These are phyloP conservation scores for Plantago major DNA, from an alignment of 257 asterid genomes.

Conservation along the genomic window DNA sequence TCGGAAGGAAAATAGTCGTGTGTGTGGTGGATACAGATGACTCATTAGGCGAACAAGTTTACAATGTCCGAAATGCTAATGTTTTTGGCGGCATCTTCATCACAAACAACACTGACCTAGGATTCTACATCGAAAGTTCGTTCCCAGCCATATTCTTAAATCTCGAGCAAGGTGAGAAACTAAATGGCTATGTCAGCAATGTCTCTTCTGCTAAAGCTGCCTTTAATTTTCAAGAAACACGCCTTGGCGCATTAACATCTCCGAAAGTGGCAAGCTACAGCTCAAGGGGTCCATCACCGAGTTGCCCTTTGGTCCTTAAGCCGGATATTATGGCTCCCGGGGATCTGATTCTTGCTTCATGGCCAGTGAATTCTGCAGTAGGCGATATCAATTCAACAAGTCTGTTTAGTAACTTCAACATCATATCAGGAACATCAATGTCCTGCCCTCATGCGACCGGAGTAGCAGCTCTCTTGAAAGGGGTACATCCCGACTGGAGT, in stretches of 20 bases:
- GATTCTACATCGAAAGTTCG: background rate
- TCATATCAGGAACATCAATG: conserved; percentile 9
- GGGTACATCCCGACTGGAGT: conserved; percentile 5
- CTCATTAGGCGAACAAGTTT: conserved; percentile 3
- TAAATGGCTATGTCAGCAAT: background rate
- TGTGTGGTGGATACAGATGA: conserved; percentile 9
- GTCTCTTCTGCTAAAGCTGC: background rate
- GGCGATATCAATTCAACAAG: conserved; percentile 1
- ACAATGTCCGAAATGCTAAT: conserved; percentile 1
- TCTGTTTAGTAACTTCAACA: conserved; percentile 4
- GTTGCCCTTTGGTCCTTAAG: conserved; percentile 6
- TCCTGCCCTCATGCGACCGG: conserved; percentile 1
- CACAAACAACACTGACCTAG: background rate
- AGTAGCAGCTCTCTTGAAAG: conserved; percentile 5
- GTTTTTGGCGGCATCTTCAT: background rate
- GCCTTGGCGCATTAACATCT: background rate
- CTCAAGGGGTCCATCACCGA: conserved; percentile 6
- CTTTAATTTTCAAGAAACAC: conserved; percentile 4
- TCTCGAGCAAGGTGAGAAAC: background rate
- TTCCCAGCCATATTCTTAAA: background rate
- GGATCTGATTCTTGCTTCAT: conserved; percentile 6
- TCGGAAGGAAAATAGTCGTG: background rate
- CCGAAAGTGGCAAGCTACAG: background rate
- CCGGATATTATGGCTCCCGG: conserved; percentile 9
- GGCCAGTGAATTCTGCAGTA: background rate